phyloP scores from a whole-genome alignment of 2,329 filamentous ascomycete species.

The Aspergillus proliferans region DNA sequence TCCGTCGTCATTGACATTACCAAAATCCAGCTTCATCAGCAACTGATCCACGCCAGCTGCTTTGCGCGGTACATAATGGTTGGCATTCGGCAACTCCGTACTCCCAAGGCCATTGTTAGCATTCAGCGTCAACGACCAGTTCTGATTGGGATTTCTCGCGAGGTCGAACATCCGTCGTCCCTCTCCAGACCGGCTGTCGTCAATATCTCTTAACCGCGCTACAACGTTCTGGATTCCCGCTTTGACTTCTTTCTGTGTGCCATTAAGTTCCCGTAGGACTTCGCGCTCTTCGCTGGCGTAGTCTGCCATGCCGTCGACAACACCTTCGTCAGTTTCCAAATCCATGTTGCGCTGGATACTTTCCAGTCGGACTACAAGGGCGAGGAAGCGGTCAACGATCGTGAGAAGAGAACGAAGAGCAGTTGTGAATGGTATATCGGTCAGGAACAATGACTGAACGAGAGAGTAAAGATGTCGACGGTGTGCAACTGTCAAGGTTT shows the following conservation, averaged over 20 bases:
- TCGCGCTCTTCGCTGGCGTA: slow-evolving; percentile 66
- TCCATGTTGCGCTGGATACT: slow-evolving; percentile 71
- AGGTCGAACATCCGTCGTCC: slow-evolving; percentile 30
- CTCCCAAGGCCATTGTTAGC: not conserved
- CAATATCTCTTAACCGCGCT: slow-evolving; percentile 53
- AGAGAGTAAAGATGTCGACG: slow-evolving; percentile 67
- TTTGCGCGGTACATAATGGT: slow-evolving; percentile 61
- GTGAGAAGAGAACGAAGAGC: slow-evolving; percentile 33
- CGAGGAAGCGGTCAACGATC: slow-evolving; percentile 72
- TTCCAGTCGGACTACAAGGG: slow-evolving; percentile 69
- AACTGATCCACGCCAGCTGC: slow-evolving; percentile 76
- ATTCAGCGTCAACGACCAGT: slow-evolving; percentile 22
- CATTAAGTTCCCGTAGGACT: slow-evolving; percentile 58
- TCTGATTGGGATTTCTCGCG: slow-evolving; percentile 20
- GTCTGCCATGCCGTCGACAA: slow-evolving; percentile 68
- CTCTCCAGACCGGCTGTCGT: slow-evolving; percentile 47
- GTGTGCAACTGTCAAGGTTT: slow-evolving; percentile 76
- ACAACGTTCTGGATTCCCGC: slow-evolving; percentile 58
- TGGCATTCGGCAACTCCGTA: not conserved
- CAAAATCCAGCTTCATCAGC: slow-evolving; percentile 80
- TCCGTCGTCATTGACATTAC: slow-evolving; percentile 21
- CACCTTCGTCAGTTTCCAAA: slow-evolving; percentile 73
- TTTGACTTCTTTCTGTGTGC: slow-evolving; percentile 60
- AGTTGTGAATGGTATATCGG: slow-evolving; percentile 34
- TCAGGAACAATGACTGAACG: slow-evolving; percentile 39